A percentile compares a stretch with the other conserved stretches of the same genome.
These are phyloP conservation scores for Sequoia sempervirens DNA, from an alignment of 75 land plant species.

Conservation along the genomic window DNA sequence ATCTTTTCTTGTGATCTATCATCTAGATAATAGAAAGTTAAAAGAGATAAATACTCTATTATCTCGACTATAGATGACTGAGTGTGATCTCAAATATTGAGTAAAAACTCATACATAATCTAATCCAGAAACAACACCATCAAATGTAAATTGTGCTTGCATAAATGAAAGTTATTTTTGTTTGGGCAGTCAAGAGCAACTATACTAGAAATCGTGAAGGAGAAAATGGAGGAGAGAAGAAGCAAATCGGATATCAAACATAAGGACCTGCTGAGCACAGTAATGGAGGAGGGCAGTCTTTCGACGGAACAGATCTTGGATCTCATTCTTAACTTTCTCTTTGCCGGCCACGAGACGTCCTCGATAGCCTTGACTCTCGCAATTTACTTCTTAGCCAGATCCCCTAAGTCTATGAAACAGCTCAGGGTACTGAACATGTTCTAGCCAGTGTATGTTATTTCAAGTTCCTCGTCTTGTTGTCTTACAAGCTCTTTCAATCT, in stretches of 20 bases:
- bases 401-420: conserved; percentile 20
- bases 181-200: conserved; percentile 26
- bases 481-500: neutral
- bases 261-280: conserved; percentile 49
- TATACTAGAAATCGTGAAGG: conserved; percentile 24
- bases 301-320: conserved; percentile 21
- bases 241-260: neutral
- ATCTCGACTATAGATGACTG: too few species aligned
- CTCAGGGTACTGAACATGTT: conserved; percentile 20
- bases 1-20: too few species aligned
- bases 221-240: conserved; percentile 27
- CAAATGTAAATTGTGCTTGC: too few species aligned
- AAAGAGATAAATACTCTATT: too few species aligned
- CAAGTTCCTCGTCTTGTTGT: neutral
- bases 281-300: conserved; percentile 18
- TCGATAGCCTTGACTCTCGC: conserved; percentile 34
- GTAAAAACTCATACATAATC: too few species aligned
- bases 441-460: too few species aligned
- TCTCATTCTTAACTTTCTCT: conserved; percentile 31
- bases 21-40: too few species aligned
- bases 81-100: too few species aligned
- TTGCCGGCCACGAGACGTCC: conserved; percentile 56
- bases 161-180: neutral
- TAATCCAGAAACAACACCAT: too few species aligned
- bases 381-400: conserved; percentile 30